These are phyloP conservation scores for Aspergillus viridinutans DNA, from an alignment of 2,329 filamentous ascomycete species.

Conservation along the genomic window DNA sequence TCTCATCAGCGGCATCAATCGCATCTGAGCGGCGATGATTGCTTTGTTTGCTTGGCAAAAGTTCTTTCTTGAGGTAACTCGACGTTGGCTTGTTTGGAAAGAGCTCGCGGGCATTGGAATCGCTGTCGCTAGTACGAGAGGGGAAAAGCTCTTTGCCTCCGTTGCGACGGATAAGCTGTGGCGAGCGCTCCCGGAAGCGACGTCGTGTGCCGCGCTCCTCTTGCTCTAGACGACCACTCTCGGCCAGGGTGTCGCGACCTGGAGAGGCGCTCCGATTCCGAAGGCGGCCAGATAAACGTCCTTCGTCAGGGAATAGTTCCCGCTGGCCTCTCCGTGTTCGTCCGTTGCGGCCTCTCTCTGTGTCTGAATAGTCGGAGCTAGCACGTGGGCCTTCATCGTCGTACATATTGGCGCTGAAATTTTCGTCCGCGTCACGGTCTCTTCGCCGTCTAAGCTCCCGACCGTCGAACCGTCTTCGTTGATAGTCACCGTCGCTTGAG, in stretches of 20 bases:
- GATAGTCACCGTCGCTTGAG: conserved; percentile 41
- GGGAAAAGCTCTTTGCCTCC: conserved; percentile 59
- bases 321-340: conserved; percentile 27
- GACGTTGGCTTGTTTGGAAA: conserved; percentile 41
- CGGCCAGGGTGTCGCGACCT: conserved; percentile 48
- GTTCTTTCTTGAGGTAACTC: conserved; percentile 51
- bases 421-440: conserved; percentile 49
- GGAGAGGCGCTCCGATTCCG: conserved; percentile 60
- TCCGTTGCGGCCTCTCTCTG: conserved; percentile 25
- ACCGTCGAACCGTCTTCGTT: conserved; percentile 57
- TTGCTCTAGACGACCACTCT: conserved; percentile 31
- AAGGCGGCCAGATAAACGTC: conserved; percentile 43
- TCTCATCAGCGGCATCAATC: conserved; percentile 53
- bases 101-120: conserved; percentile 43
- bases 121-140: conserved; percentile 19
- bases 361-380: conserved; percentile 24
- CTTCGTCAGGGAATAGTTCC: conserved; percentile 39
- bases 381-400: conserved; percentile 58
- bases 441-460: conserved; percentile 47
- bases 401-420: conserved; percentile 76
- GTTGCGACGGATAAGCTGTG: conserved; percentile 32
- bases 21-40: conserved; percentile 48
- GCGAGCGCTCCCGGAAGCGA: conserved; percentile 43
- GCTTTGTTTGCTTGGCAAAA: conserved; percentile 52
- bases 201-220: conserved; percentile 35